These are phyloP conservation scores for Colletotrichum tamarilloi DNA, from an alignment of 2,329 filamentous ascomycete species.

Conservation along the genomic window DNA sequence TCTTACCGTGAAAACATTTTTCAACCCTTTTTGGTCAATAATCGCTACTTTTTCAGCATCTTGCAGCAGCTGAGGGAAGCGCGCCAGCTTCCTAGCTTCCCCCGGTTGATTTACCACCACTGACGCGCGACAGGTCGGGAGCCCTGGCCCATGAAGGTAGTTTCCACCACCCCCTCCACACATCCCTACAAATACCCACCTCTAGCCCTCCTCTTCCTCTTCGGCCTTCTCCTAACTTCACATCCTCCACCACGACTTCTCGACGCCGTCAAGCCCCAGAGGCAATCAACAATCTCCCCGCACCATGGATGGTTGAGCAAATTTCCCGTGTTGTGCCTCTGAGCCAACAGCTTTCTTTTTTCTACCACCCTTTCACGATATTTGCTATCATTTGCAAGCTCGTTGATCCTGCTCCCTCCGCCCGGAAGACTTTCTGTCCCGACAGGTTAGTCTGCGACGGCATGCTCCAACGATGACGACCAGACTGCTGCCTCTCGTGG, in stretches of 20 bases:
- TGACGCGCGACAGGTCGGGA: neutral
- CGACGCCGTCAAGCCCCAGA: neutral
- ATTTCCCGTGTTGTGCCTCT: neutral
- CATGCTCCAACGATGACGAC: neutral
- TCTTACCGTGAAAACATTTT: neutral
- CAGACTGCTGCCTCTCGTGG: neutral
- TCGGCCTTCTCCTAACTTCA: neutral
- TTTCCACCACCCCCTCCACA: neutral
- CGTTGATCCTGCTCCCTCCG: too few relatives aligned
- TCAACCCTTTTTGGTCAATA: neutral
- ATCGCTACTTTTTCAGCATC: neutral
- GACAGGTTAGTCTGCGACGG: neutral
- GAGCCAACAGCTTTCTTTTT: neutral
- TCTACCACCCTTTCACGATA: too few relatives aligned
- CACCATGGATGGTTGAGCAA: neutral
- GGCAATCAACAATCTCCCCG: neutral
- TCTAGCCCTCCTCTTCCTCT: neutral
- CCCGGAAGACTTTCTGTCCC: neutral
- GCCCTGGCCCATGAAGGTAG: too few relatives aligned
- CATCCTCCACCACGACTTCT: neutral
- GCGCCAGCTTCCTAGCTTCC: neutral
- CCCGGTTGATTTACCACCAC: neutral
- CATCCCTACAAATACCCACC: neutral
- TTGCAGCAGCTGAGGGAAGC: neutral
- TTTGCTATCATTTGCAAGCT: neutral